Evolutionary conservation across 352 stramenopile species (phyloP).

Genomic region (Globisporangium barbulae): DNA sequence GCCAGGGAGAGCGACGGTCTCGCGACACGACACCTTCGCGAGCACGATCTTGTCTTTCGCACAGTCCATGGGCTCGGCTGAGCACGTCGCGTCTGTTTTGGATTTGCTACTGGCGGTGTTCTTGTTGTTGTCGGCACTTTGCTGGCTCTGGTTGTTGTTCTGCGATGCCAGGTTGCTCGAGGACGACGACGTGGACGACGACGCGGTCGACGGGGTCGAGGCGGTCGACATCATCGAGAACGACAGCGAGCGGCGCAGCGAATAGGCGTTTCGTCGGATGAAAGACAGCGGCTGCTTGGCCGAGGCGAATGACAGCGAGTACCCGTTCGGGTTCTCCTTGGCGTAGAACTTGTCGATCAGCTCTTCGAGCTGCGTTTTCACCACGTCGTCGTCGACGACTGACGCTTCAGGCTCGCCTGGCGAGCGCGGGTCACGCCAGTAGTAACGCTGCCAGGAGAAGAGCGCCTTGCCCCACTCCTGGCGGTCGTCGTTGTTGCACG

Average conservation of each 20-base stretch:
- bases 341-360: conserved; percentile 39
- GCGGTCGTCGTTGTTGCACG: conserved; percentile 55
- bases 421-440: conserved; percentile 66
- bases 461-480: conserved; percentile 82
- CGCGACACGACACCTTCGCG: conserved; percentile 31
- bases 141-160: conserved; percentile 3
- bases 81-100: conserved; percentile 23
- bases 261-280: conserved; percentile 61
- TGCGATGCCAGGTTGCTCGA: conserved; percentile 23
- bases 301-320: conserved; percentile 42
- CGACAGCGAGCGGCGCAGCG: conserved; percentile 59
- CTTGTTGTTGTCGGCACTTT: conserved; percentile 21
- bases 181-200: conserved; percentile 29
- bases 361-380: conserved; percentile 45
- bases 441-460: conserved; percentile 88
- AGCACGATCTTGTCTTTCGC: conserved; percentile 64
- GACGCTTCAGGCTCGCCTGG: conserved; percentile 5
- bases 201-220: conserved; percentile 36
- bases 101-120: conserved; percentile 20
- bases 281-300: conserved; percentile 74
- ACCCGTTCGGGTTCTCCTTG: conserved; percentile 25
- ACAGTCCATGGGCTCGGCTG: conserved; percentile 40
- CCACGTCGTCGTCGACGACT: conserved; percentile 16
- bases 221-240: conserved; percentile 43
- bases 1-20: conserved; percentile 8